Evolutionary conservation across 345 rosid species (phyloP).

Genomic region (Acer negundo): DNA sequence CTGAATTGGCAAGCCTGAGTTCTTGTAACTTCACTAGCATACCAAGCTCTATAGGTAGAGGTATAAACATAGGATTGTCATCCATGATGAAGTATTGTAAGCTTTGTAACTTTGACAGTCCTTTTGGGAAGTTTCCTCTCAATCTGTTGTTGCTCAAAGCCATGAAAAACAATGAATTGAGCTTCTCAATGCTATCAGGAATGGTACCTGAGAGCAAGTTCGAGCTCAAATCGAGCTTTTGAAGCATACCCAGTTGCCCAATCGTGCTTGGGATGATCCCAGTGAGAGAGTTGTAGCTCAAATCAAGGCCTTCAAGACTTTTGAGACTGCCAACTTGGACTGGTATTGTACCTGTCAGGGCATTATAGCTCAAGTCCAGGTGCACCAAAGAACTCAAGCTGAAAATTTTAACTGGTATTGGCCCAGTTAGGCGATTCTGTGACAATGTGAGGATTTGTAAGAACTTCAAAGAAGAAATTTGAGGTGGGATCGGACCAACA

Average conservation of each 20-base stretch:
- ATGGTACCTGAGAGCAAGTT: constrained; percentile 58
- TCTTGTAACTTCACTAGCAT: constrained; percentile 64
- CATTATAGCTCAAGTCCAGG: constrained; percentile 81
- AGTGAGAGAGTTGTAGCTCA: constrained; percentile 67
- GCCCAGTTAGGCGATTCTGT: constrained; percentile 67
- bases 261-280: constrained; percentile 65
- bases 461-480: constrained; percentile 60
- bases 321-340: constrained; percentile 58
- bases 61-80: constrained; percentile 66
- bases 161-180: constrained; percentile 56
- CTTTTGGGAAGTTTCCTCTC: constrained; percentile 59
- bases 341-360: constrained; percentile 61
- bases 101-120: constrained; percentile 54
- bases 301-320: constrained; percentile 68
- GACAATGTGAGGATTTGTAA: constrained; percentile 75
- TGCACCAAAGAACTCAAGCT: constrained; percentile 51
- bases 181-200: constrained; percentile 59
- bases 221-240: constrained; percentile 86
- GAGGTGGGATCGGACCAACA: constrained; percentile 68
- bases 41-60: constrained; percentile 68
- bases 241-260: constrained; percentile 67
- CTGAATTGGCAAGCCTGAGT: constrained; percentile 75
- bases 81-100: constrained; percentile 89
- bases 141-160: constrained; percentile 77
- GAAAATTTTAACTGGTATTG: constrained; percentile 51